Conservation (phyloP, 73 alveolate species). For the Paramecium sexaurelia region DNA sequence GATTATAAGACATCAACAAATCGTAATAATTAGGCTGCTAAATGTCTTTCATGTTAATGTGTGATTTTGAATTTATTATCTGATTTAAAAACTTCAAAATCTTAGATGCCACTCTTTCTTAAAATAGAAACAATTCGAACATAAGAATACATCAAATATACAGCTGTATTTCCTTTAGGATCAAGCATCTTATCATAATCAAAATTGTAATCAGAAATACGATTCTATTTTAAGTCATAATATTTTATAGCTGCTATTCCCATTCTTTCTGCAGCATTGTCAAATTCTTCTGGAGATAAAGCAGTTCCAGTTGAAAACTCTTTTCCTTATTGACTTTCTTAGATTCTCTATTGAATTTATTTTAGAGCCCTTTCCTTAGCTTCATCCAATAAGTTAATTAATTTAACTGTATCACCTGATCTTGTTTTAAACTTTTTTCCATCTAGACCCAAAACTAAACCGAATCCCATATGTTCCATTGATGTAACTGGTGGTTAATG, state of each 20-base stretch:
- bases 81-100: conserved; percentile 72
- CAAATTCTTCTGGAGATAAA: conserved; percentile 82
- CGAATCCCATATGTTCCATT: conserved; percentile 98
- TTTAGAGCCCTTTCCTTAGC: conserved; percentile 93
- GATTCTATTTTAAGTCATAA: conserved; percentile 96
- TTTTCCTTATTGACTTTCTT: conserved; percentile 53
- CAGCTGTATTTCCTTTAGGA: conserved; percentile 99
- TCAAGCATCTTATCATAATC: conserved; percentile 98
- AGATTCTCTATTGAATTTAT: conserved; percentile 34
- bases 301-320: conserved; percentile 71
- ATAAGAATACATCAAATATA: conserved; percentile 96
- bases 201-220: conserved; percentile 93
- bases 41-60: conserved; percentile 85
- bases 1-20: conserved; percentile 96
- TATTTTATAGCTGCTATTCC: conserved; percentile 99
- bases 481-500: conserved; percentile 80
- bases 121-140: conserved; percentile 97
- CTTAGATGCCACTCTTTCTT: conserved; percentile 85
- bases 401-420: conserved; percentile 94
- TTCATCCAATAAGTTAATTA: conserved; percentile 94
- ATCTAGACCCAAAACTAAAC: conserved; percentile 96
- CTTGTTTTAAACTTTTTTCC: conserved; percentile 97
- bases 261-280: conserved; percentile 89
- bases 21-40: conserved; percentile 86
- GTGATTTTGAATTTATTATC: conserved; percentile 63